A percentile compares a stretch with the other conserved stretches of the same genome.
phyloP scores from a whole-genome alignment of 208 protist genomes.

The Borovskyia barvae region DNA sequence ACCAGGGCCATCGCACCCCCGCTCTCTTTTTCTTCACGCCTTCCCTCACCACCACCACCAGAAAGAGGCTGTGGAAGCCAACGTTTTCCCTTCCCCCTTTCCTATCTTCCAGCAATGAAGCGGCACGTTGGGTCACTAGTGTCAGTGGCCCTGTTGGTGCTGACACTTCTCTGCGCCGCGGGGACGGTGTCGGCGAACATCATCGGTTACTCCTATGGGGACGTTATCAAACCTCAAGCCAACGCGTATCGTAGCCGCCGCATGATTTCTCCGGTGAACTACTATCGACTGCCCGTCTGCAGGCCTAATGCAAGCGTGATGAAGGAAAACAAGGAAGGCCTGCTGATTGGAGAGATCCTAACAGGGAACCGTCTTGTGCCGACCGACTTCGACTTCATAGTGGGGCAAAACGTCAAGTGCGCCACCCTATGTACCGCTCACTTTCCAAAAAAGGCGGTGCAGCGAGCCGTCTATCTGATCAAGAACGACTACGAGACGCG shows the following conservation, averaged over 20 bases:
- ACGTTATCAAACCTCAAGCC: constrained; percentile 43
- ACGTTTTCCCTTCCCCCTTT: too few relatives aligned
- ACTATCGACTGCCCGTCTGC: constrained; percentile 93
- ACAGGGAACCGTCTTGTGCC: constrained; percentile 93
- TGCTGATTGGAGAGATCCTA: constrained; percentile 95
- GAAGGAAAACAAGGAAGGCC: constrained; percentile 27
- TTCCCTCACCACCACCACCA: too few relatives aligned
- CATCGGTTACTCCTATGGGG: constrained; percentile 3
- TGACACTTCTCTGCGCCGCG: constrained; percentile 8
- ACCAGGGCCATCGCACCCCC: too few relatives aligned
- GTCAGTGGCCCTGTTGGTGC: constrained; percentile 3
- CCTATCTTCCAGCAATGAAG: too few relatives aligned
- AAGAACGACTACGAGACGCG: constrained; percentile 48
- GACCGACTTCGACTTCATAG: constrained; percentile 77
- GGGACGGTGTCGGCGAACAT: not conserved
- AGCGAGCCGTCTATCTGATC: constrained; percentile 33
- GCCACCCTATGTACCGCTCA: constrained; percentile 27
- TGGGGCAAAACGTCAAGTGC: constrained; percentile 38
- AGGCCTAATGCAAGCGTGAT: constrained; percentile 31
- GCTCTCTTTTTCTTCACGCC: too few relatives aligned
- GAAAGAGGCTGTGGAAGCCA: too few relatives aligned
- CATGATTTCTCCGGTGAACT: constrained; percentile 93
- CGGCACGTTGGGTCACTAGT: too few relatives aligned
- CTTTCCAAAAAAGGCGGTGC: constrained; percentile 24
- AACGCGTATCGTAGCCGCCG: constrained; percentile 89